Evolutionary conservation across 2,329 filamentous ascomycete genomes (phyloP).

Genomic region (Penicillium brevicompactum): DNA sequence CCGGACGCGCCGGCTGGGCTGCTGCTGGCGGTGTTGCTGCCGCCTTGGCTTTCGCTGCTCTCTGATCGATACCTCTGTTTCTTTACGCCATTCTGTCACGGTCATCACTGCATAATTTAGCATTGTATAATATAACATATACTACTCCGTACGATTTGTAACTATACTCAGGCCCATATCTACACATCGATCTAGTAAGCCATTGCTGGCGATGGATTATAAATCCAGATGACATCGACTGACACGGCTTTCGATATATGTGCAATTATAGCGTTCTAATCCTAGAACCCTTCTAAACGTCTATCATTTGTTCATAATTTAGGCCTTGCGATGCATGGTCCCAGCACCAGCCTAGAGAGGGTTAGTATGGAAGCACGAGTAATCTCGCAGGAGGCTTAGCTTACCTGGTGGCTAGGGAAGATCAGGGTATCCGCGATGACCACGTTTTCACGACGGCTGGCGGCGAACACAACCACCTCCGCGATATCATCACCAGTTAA

Average conservation of each 20-base stretch:
- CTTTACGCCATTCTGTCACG: not conserved
- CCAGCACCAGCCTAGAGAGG: slow-evolving; percentile 22
- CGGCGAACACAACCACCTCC: slow-evolving; percentile 84
- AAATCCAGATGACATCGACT: not conserved
- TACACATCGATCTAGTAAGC: not conserved
- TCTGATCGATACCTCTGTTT: not conserved
- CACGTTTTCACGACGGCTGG: slow-evolving; percentile 83
- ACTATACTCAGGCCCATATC: not conserved
- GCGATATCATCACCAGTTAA: slow-evolving; percentile 89
- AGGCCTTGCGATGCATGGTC: slow-evolving; percentile 29
- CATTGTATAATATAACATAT: not conserved
- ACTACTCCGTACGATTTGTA: not conserved
- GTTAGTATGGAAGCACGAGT: not conserved
- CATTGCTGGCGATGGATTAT: not conserved
- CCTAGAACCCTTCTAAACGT: not conserved
- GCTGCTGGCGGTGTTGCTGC: slow-evolving; percentile 19
- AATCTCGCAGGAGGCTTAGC: not conserved
- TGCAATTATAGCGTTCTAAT: not conserved
- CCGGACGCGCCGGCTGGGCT: slow-evolving; percentile 15
- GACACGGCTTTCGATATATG: not conserved
- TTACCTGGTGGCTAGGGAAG: slow-evolving; percentile 86
- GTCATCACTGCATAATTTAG: not conserved
- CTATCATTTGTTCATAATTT: not conserved
- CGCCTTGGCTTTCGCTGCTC: slow-evolving; percentile 2
- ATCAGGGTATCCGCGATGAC: slow-evolving; percentile 85